phyloP scores from a whole-genome alignment of 805 yeast genomes.

The Yamadazyma takamatsuzukensis region DNA sequence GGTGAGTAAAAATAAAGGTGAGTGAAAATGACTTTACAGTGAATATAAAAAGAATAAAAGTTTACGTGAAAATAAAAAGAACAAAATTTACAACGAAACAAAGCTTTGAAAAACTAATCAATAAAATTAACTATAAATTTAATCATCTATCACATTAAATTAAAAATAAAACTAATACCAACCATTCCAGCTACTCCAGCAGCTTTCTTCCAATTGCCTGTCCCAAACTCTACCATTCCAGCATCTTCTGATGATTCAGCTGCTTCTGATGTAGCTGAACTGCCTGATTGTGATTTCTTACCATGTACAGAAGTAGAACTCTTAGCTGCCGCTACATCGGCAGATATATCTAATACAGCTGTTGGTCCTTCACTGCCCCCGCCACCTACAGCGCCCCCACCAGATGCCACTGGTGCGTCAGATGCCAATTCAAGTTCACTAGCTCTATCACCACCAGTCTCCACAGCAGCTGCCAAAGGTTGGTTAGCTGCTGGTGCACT shows the following conservation, averaged over 20 bases:
- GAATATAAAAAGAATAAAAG: too few species aligned
- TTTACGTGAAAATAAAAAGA: too few species aligned
- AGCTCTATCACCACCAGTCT: conserved; percentile 3
- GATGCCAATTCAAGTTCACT: conserved; percentile 7
- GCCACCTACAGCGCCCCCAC: conserved; percentile 9
- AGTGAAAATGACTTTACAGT: too few species aligned
- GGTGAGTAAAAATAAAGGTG: too few species aligned
- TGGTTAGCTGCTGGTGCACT: conserved; percentile 10
- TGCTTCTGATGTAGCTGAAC: conserved; percentile 9
- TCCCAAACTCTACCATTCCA: conserved; percentile 16
- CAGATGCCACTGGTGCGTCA: conserved; percentile 14
- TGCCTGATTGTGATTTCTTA: conserved; percentile 3
- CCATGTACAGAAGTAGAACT: conserved; percentile 4
- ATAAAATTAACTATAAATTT: too few species aligned
- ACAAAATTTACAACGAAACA: too few species aligned
- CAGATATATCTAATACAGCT: conserved; percentile 8
- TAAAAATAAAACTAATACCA: conserved; percentile 32
- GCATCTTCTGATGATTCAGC: conserved; percentile 13
- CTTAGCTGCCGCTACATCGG: conserved; percentile 11
- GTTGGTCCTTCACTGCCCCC: conserved; percentile 8
- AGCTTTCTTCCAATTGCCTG: conserved; percentile 35
- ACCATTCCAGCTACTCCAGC: conserved; percentile 33
- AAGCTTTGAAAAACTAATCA: too few species aligned
- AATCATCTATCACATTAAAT: conserved; percentile 15
- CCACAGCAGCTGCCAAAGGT: conserved; percentile 13